Evolutionary conservation across 306 rosid genomes (phyloP), one percentile per base, ranked within the genome.

Genomic region (Cucumis melo): DNA sequence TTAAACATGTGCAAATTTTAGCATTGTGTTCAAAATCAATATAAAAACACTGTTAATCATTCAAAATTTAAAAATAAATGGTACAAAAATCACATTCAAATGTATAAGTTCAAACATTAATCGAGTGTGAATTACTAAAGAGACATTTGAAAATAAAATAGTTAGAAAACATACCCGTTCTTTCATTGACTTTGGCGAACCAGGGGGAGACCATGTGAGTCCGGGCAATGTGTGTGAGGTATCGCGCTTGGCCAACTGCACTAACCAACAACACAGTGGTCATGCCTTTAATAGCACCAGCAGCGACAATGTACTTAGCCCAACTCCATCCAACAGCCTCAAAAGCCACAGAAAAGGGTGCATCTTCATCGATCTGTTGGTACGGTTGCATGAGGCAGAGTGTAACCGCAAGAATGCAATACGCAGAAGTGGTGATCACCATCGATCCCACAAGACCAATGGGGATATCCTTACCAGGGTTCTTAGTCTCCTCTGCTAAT

Each of bases 191-290:
- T 17, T 78, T 74, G 16, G 98, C 92, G 8, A 93, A 85, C 93
- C 93, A 91, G 0, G 97, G 97, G 0, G 98, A 93, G 88, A 91
- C 54, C 98, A 93, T 87, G 83, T 93, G 98, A 3, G 97, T 91
- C 6, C 98, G 82, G 4, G 98, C 92, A 70, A 93, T 93, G 80
- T 93, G 98, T 0, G 97, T 93, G 16, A 93, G 79, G 46, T 93
- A 93, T 21, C 98, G 87, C 0, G 96, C 98, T 29, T 93, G 98
- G 1, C 97, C 97, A 13, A 93, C 92, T 0, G 90, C 91, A 1
- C 82, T 61, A 7, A 89, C 97, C 29, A 93, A 80, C 59, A 93
- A 71, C 10, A 87, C 98, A 0, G 93, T 91, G 10, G 96, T 93
- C 97, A 93, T 93, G 10, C 98, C 98, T 74, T 93, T 89, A 50